A percentile compares a stretch with the other conserved stretches of the same genome.
Evolutionary conservation across 192 early-diverging fungal genomes (phyloP).

Genomic region (Coemansia sp.): DNA sequence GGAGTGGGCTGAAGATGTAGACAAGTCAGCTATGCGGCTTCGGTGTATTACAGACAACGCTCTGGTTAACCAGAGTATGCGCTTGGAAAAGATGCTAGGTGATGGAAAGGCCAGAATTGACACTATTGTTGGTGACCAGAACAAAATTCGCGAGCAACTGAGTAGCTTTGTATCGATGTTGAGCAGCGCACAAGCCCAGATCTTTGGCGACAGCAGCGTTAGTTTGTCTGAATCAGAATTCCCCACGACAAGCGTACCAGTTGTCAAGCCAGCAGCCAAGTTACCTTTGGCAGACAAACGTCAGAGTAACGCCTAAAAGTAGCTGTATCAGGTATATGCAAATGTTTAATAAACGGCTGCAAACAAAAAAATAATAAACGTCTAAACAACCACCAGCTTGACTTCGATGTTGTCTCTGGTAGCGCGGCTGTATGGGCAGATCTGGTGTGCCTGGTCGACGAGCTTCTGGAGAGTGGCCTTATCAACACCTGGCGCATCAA

Average conservation of each 20-base stretch:
- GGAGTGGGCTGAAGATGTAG: slow-evolving; percentile 34
- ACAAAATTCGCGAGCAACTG: slow-evolving; percentile 33
- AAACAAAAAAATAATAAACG: neutral
- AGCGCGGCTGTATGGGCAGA: slow-evolving; percentile 61
- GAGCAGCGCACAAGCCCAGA: slow-evolving; percentile 38
- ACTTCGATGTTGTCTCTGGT: slow-evolving; percentile 56
- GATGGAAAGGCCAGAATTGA: slow-evolving; percentile 37
- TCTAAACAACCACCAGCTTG: slow-evolving; percentile 52
- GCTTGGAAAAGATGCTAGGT: slow-evolving; percentile 33
- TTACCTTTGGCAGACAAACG: neutral
- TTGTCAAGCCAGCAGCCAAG: neutral
- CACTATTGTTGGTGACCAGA: slow-evolving; percentile 27
- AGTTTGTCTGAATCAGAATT: neutral
- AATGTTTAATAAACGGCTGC: neutral
- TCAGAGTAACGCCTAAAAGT: neutral
- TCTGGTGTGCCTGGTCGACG: slow-evolving; percentile 52
- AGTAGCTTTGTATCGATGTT: slow-evolving; percentile 43
- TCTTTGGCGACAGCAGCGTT: slow-evolving; percentile 18
- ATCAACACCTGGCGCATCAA: slow-evolving; percentile 53
- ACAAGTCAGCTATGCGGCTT: slow-evolving; percentile 18
- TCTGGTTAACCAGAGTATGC: slow-evolving; percentile 46
- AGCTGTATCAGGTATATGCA: neutral
- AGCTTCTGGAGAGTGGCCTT: slow-evolving; percentile 50
- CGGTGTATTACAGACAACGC: slow-evolving; percentile 41
- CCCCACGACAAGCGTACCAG: neutral